Evolutionary conservation across 225 moss, liverwort and hornwort species (phyloP), one percentile per base, ranked within the genome.

Genomic region (Physcomitrium patens): DNA sequence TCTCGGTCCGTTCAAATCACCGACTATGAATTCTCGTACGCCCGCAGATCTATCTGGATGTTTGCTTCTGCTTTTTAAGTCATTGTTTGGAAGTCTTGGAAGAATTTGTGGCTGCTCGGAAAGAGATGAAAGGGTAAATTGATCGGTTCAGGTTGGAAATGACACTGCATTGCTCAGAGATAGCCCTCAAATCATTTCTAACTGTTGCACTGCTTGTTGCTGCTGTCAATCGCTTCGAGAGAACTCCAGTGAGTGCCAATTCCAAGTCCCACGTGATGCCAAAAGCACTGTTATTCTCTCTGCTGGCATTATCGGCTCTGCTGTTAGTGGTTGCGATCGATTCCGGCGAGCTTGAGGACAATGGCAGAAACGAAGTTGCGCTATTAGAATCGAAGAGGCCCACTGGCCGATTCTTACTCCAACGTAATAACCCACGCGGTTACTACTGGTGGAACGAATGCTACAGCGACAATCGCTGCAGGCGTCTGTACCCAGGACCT

Each of bases 381-480:
- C 27, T 45, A 10, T 75, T 55, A 56, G 28, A 0, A 28, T 15
- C 56, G 8, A 5, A 27, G 9, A 8, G 47, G 46, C 19, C 12
- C n/a, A 12, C 62, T 1, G 63, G 77, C 12, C 62, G 69, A n/a
- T 70, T 77, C 54, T 12, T 77, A 19, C 70, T 55, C 22, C 63
- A 77, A 5, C 22, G 24, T 10, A 14, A 17, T 10, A 14, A 17
- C 20, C 8, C n/a, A 5, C 9, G 9, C 18, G 15, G 13, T 0
- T 17, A 47, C 3, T 12, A 3, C 15, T 5, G 63, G 10, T 52
- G 53, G 70, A 52, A 13, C 26, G 70, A 77, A 3, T 55, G 5
- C 18, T 77, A 70, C 9, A 69, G 77, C 11, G 9, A 44, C 2
- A 69, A 62, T 1, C 28, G 77, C 22, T 77, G 77, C 69, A 70